Evolutionary conservation across 1,139 yeast species (phyloP), one percentile per base, ranked within the genome.

Genomic region (Yamadazyma conglobata): DNA sequence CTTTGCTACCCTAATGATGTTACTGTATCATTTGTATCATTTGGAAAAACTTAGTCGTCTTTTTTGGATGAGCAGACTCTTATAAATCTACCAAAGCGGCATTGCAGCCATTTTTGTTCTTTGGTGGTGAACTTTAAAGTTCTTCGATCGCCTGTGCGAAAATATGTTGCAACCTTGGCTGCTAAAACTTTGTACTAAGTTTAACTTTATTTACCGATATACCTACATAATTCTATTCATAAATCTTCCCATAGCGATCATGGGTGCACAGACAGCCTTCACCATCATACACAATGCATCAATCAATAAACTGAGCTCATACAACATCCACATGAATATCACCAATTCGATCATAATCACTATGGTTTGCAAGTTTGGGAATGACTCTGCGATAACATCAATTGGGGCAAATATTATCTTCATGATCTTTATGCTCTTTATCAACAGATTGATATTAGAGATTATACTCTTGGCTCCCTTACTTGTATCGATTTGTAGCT

Each of bases 281-380:
- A 68, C 61, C 57, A 65, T 64, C 70, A 65, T 63, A 42, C 73
- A 67, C 21, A 68, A 41, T 1, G 73, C 73, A 44, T 67, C 72
- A 4, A 68, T 54, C 38, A 68, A 54, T 24, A 64, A 48, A 38
- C 70, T 64, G 39, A 66, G 49, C 44, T 66, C 72, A 40, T 64
- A 68, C 24, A 67, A 47, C 2, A 66, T 50, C 73, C 73, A 68
- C 42, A 63, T 42, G 41, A 67, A 67, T 5, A 67, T 56, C 24
- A 52, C 51, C 32, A 68, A 46, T 40, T 68, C 73, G 8, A 60
- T 35, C 32, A 68, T 32, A 10, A 65, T 59, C 15, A 67, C 70
- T 7, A 63, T 33, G 0, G 70, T 62, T 40, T 67, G 73, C 14
- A 63, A 43, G 24, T 47, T 44, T 1, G 74, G 74, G 30, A 67